A percentile compares a stretch with the other conserved stretches of the same genome.
Evolutionary conservation across 345 rosid species (phyloP).

Genomic region (Litchi chinensis): DNA sequence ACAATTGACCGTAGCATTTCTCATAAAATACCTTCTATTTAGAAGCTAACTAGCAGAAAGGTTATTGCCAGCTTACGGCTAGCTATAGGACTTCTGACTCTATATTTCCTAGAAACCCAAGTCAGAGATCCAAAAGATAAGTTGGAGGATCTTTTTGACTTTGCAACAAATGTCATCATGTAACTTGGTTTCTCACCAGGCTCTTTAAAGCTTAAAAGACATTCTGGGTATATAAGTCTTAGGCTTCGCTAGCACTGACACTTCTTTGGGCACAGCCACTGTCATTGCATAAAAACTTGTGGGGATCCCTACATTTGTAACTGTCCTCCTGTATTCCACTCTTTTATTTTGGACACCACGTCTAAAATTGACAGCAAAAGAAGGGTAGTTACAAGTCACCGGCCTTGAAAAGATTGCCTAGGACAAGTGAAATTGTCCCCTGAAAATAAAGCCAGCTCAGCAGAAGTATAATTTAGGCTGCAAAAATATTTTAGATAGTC

Average conservation of each 20-base stretch:
- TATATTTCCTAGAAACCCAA: constrained; percentile 56
- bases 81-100: constrained; percentile 66
- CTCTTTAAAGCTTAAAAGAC: constrained; percentile 34
- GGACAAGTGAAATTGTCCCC: constrained; percentile 37
- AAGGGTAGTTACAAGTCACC: constrained; percentile 63
- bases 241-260: constrained; percentile 39
- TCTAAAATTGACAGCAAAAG: constrained; percentile 50
- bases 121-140: constrained; percentile 57
- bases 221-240: neutral
- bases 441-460: constrained; percentile 35
- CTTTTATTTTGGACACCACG: no score
- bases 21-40: neutral
- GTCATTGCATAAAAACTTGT: no score
- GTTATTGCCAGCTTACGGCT: constrained; percentile 57
- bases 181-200: constrained; percentile 56
- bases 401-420: constrained; percentile 15
- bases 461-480: constrained; percentile 38
- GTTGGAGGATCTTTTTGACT: neutral
- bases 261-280: constrained; percentile 46
- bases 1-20: neutral
- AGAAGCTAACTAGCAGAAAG: neutral
- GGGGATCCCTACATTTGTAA: no score
- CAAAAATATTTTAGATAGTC: no score
- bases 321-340: neutral
- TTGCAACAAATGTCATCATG: constrained; percentile 42